Evolutionary conservation across 352 stramenopile genomes (phyloP).

Genomic region (Pythium chondricola): DNA sequence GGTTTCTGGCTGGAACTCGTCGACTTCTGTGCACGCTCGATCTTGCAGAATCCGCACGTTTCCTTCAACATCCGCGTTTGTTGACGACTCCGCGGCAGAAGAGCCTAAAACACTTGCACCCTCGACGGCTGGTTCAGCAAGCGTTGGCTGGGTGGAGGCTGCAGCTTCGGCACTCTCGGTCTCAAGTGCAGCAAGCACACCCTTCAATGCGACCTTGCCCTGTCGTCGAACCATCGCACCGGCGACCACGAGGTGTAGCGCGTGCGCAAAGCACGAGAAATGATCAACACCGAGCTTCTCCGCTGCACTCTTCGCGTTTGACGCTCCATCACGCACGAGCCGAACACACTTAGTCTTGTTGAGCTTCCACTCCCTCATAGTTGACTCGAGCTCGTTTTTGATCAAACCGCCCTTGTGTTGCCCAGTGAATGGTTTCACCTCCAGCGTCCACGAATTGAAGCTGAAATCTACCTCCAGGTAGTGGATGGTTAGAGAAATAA

Average conservation of each 20-base stretch:
- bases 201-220: not conserved
- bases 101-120: too few relatives aligned
- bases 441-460: constrained; percentile 9
- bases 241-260: not conserved
- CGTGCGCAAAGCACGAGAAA: not conserved
- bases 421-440: constrained; percentile 10
- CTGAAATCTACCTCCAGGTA: constrained; percentile 6
- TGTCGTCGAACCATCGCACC: not conserved
- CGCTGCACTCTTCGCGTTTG: not conserved
- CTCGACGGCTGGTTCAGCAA: too few relatives aligned
- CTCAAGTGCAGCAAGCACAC: too few relatives aligned
- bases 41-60: not conserved
- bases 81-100: not conserved
- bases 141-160: too few relatives aligned
- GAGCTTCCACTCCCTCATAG: not conserved
- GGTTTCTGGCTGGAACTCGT: not conserved
- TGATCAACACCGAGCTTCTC: not conserved
- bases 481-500: constrained; percentile 10
- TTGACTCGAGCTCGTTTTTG: not conserved
- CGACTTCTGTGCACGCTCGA: not conserved
- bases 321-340: not conserved
- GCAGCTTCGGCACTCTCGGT: too few relatives aligned
- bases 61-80: not conserved
- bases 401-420: constrained; percentile 1
- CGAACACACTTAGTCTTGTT: not conserved